These are phyloP conservation scores for Heliamphora pulchella DNA, from an alignment of 179 eudicot species.

Conservation along the genomic window DNA sequence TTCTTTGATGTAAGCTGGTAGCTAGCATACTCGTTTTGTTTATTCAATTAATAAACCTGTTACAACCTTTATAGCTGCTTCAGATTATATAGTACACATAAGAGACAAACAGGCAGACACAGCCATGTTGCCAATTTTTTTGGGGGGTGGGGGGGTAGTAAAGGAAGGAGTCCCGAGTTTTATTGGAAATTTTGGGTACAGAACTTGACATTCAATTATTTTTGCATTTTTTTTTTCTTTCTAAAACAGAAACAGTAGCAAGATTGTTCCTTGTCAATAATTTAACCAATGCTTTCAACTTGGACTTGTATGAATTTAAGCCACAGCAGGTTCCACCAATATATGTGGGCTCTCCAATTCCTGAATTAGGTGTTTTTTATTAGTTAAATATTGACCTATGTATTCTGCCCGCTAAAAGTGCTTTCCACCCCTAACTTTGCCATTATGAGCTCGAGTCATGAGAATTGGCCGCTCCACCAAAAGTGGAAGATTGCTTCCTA, in stretches of 20 bases:
- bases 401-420: too few species aligned
- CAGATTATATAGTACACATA: too few species aligned
- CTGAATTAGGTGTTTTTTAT: slow-evolving; percentile 6
- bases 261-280: background rate
- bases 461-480: too few species aligned
- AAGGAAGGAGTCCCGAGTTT: slow-evolving; percentile 18
- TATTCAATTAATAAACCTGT: background rate
- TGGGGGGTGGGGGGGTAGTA: background rate
- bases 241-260: too few species aligned
- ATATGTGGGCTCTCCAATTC: background rate
- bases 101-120: background rate
- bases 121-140: background rate
- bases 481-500: too few species aligned
- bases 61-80: background rate
- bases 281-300: background rate
- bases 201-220: background rate
- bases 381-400: too few species aligned
- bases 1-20: slow-evolving; percentile 59
- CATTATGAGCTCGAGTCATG: too few species aligned
- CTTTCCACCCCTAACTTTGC: too few species aligned
- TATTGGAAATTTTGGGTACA: background rate
- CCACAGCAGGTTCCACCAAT: background rate
- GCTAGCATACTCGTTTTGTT: background rate
- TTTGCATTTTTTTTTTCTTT: too few species aligned
- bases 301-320: background rate